Base-by-base conservation (phyloP, 2,329 filamentous ascomycete species). In the Pseudogymnoascus sp. region DNA sequence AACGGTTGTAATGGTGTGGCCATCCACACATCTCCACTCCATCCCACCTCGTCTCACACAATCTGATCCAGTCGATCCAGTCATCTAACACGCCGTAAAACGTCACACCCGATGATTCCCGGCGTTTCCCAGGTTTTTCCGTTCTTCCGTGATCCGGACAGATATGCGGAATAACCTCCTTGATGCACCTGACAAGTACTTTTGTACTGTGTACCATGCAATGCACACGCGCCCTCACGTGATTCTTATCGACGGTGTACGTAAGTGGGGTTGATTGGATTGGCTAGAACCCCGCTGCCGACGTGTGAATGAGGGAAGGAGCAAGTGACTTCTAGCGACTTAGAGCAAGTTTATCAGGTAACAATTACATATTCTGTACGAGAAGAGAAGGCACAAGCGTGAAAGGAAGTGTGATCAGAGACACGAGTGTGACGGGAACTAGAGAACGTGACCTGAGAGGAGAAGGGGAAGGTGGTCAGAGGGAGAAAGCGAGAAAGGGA, bases 221-320 rank as follows among this genome's bases (percentile, higher is more conserved):
- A 39, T 19, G 16, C 7, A 16, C 19, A 39, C 10, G 39, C 39
- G 39, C 39, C 12, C 3, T 29, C 43, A 49, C 43, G 43, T 49
- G 43, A 49, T 49, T 29, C 12, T 10, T 49, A 49, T 49, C 43
- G 1, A 49, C 7, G 26, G 12, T 49, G 43, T 49, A 49, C 43
- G 43, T 49, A 49, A 49, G 43, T 49, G 43, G 43, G 43, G 43
- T 49, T 19, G 43, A 49, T 49, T 26, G 43, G 43, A 49, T 49
- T 49, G 43, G 43, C 23, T 29, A 49, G 23, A 8, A 49, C 43
- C 43, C 43, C 43, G 43, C 43, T 29, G 23, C 29, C 43, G 14
- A 29, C 43, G 41, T 49, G 43, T 29, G 43, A 49, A 49, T 49
- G 21, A 49, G 43, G 21, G 43, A 49, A 49, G 43, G 43, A 29